These are phyloP conservation scores for Cryptococcus hybrid DNA, from an alignment of 1,284 basidiomycete species.

Conservation along the genomic window DNA sequence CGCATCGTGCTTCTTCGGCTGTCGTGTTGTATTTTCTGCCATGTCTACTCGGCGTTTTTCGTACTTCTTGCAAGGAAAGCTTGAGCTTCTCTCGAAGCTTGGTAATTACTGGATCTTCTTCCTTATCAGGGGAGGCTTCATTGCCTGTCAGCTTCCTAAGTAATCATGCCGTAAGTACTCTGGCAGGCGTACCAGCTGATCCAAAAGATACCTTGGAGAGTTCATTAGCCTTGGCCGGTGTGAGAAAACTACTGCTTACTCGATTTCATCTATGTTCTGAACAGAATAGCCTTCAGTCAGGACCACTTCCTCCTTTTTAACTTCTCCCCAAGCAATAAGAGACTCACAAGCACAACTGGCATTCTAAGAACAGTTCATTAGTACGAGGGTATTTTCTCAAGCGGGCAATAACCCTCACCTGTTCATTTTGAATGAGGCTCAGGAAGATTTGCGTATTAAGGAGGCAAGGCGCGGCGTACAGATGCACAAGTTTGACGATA, in stretches of 20 bases:
- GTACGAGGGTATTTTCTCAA: no score
- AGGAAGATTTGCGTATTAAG: no score
- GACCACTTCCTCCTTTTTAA: background rate
- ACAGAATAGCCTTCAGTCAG: background rate
- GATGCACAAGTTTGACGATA: no score
- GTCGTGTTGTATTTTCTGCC: background rate
- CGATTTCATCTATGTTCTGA: slow-evolving; percentile 38
- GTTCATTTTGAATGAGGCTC: no score
- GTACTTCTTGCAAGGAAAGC: slow-evolving; percentile 34
- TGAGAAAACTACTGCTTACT: slow-evolving; percentile 15
- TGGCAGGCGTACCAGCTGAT: slow-evolving; percentile 33
- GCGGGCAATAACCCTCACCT: no score
- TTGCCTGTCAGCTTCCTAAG: background rate
- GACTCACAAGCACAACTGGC: slow-evolving; percentile 28
- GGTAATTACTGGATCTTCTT: slow-evolving; percentile 36
- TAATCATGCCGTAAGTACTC: background rate
- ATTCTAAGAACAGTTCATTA: slow-evolving; percentile 12
- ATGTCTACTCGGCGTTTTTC: slow-evolving; percentile 33
- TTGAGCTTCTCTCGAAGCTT: slow-evolving; percentile 38
- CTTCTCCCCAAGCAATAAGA: no score
- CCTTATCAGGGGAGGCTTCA: slow-evolving; percentile 40
- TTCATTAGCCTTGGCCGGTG: background rate
- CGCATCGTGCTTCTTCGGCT: background rate
- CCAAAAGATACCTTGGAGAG: slow-evolving; percentile 38
- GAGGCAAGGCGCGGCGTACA: no score